A percentile compares a stretch with the other conserved stretches of the same genome.
Conservation (phyloP, 2,329 filamentous ascomycete species). For the Pleomassaria siparia region DNA sequence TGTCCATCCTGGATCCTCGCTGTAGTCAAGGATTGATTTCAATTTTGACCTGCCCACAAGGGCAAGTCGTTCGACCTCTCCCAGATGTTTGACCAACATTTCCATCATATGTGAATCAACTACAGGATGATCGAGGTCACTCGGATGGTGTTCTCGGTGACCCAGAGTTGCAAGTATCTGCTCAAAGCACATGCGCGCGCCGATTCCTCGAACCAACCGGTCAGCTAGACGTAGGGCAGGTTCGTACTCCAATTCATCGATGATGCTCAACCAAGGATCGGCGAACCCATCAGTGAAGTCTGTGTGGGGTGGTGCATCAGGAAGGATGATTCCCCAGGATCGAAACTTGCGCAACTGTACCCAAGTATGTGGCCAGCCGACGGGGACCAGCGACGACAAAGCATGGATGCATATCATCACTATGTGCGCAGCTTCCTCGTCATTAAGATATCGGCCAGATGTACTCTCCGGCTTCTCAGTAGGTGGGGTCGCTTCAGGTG, state of each 20-base stretch:
- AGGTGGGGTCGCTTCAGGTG: background rate
- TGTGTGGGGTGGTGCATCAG: slow-evolving; percentile 16
- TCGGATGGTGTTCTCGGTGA: background rate
- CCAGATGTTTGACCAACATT: slow-evolving; percentile 28
- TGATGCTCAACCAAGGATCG: slow-evolving; percentile 36
- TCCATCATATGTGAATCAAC: slow-evolving; percentile 11
- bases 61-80: slow-evolving; percentile 23
- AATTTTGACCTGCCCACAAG: slow-evolving; percentile 23
- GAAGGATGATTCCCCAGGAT: slow-evolving; percentile 40
- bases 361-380: slow-evolving; percentile 36
- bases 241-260: slow-evolving; percentile 54
- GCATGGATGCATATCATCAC: slow-evolving; percentile 46
- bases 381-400: slow-evolving; percentile 37
- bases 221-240: slow-evolving; percentile 53
- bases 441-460: slow-evolving; percentile 26
- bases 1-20: slow-evolving; percentile 39
- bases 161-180: slow-evolving; percentile 46
- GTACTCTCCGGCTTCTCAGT: background rate
- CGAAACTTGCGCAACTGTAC: slow-evolving; percentile 40
- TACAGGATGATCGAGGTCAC: background rate
- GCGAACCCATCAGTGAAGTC: slow-evolving; percentile 23
- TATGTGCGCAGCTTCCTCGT: slow-evolving; percentile 44
- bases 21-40: slow-evolving; percentile 12
- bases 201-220: slow-evolving; percentile 52
- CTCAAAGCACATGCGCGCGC: slow-evolving; percentile 51